phyloP scores from a whole-genome alignment of 2,329 filamentous ascomycete genomes.

The Cephalotrichum gorgonifer region DNA sequence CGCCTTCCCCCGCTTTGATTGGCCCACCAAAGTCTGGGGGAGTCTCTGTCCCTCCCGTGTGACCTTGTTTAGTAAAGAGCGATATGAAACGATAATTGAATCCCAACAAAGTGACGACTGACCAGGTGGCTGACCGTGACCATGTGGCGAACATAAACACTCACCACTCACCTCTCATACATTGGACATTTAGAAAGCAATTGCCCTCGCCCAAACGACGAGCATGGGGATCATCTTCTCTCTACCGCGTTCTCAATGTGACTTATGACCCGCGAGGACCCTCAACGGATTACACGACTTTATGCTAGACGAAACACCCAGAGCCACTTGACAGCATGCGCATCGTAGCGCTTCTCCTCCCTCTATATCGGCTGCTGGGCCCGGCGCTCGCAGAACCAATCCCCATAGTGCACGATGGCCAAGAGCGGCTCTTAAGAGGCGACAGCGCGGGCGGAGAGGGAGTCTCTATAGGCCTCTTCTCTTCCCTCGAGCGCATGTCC shows the following conservation, averaged over 20 bases:
- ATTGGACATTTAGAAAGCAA: not conserved
- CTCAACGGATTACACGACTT: not conserved
- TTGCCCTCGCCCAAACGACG: not conserved
- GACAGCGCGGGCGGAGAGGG: not conserved
- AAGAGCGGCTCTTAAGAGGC: not conserved
- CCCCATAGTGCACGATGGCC: not conserved
- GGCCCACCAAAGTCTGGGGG: not conserved
- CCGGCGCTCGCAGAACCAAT: conserved; percentile 3
- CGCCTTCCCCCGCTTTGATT: not conserved
- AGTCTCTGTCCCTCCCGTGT: not conserved
- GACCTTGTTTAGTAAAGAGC: not conserved
- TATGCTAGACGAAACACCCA: not conserved
- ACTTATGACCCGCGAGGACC: not conserved
- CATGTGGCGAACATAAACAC: not conserved
- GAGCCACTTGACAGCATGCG: not conserved
- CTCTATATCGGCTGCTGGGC: not conserved
- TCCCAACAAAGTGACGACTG: not conserved
- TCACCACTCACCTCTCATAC: not conserved
- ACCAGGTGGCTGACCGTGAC: not conserved
- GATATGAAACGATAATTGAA: not conserved
- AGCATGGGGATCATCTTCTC: not conserved
- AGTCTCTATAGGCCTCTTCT: conserved; percentile 53
- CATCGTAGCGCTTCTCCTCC: not conserved
- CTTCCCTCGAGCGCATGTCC: conserved; percentile 76
- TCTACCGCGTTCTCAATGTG: not conserved